Percentiles rank a stretch among this genome's conserved stretches.
Conservation (phyloP, 208 protist species). For the Trypanosoma lewisi region DNA sequence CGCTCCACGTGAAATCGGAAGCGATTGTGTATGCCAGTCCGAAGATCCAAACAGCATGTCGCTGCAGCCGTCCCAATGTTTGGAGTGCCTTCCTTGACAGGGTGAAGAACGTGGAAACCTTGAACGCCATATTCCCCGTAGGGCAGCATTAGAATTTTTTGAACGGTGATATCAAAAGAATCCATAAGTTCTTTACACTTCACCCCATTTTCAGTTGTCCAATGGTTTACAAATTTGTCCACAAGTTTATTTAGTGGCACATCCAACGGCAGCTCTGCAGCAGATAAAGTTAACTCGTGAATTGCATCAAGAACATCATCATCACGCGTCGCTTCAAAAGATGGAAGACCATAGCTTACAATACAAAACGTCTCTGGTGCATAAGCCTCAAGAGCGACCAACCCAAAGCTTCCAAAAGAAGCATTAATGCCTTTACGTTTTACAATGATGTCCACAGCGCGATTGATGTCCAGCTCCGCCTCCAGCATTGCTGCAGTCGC, state of each 20-base stretch:
- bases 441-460: conserved; percentile 50
- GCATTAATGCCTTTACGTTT: conserved; percentile 42
- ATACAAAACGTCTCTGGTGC: conserved; percentile 84
- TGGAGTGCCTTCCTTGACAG: conserved; percentile 65
- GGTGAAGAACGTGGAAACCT: conserved; percentile 74
- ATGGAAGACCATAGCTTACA: conserved; percentile 68
- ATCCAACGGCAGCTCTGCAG: conserved; percentile 81
- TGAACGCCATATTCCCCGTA: conserved; percentile 85
- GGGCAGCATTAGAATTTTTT: conserved; percentile 67
- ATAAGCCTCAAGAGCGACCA: conserved; percentile 86
- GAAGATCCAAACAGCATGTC: conserved; percentile 83
- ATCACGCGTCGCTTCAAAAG: conserved; percentile 50
- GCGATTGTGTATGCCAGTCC: conserved; percentile 88
- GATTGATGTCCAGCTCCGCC: conserved; percentile 65
- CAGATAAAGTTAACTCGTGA: conserved; percentile 85
- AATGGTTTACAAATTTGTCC: conserved; percentile 61
- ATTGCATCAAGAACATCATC: conserved; percentile 83
- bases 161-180: conserved; percentile 60
- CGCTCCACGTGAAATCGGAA: conserved; percentile 90
- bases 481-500: conserved; percentile 50
- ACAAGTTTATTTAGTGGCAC: conserved; percentile 43
- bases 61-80: conserved; percentile 82
- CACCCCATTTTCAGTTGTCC: conserved; percentile 70
- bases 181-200: conserved; percentile 45
- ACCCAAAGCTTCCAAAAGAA: conserved; percentile 63